Conservation (phyloP, 306 rosid species). For the Lathyrus sativus region DNA sequence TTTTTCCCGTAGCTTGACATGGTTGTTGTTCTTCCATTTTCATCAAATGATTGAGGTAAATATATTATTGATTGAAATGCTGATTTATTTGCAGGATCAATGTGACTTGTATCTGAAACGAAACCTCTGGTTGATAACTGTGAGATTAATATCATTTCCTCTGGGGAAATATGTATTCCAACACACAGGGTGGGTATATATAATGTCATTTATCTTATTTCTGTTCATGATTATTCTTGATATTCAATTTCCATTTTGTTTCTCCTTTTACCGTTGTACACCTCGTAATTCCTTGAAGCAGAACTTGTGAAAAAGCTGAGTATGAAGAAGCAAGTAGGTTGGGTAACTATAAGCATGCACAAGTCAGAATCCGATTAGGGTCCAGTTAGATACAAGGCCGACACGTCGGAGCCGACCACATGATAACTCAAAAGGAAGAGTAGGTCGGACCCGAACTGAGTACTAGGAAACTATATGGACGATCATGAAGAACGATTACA, state of each 20-base stretch:
- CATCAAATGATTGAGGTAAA: conserved; percentile 4
- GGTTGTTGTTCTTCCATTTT: conserved; percentile 11
- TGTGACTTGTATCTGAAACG: conserved; percentile 98
- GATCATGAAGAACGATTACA: too few species aligned
- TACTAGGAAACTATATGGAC: too few species aligned
- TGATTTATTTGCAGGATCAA: conserved; percentile 68
- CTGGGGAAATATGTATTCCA: conserved; percentile 97
- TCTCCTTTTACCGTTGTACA: background rate
- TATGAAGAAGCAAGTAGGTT: too few species aligned
- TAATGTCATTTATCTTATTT: conserved; percentile 21
- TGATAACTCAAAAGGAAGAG: too few species aligned
- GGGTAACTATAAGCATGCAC: too few species aligned
- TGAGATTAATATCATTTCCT: conserved; percentile 81
- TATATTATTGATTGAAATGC: conserved; percentile 23
- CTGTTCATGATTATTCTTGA: conserved; percentile 31
- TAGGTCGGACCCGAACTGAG: too few species aligned
- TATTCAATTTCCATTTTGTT: background rate
- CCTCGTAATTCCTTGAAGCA: too few species aligned
- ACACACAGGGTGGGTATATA: conserved; percentile 85
- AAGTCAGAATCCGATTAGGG: too few species aligned
- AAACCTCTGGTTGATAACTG: conserved; percentile 95
- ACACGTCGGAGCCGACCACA: too few species aligned
- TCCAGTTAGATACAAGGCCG: too few species aligned
- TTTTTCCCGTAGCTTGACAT: background rate
- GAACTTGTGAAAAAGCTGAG: too few species aligned